Base-by-base conservation (phyloP, 345 rosid genomes). In the Eucalyptus pauciflora region DNA sequence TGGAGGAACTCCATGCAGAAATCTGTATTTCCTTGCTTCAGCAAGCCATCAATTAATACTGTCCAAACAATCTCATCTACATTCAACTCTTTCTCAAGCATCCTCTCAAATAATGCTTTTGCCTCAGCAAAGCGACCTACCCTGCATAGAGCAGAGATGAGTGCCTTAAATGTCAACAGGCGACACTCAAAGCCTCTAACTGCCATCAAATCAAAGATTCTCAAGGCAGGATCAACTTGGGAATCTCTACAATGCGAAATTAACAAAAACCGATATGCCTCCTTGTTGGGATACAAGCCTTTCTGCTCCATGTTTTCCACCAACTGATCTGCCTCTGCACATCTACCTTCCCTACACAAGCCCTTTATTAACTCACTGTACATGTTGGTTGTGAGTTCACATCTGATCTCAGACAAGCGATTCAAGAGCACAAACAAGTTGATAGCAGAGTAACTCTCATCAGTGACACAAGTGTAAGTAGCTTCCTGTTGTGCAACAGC, bases 41-140 rank as follows among this genome's bases (percentile, higher is more conserved):
- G 87, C 89, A 95, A 90, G 86, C 97, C 97, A 91, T 94, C 97
- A 89, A 94, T 54, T 91, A 95, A 90, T 45, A 95, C 93, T 51
- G 94, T 92, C 97, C 97, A 95, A 86, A 93, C 94, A 92, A 95
- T 92, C 91, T 94, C 94, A 91, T 94, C 94, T 85, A 88, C 52
- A 89, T 92, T 92, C 93, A 90, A 90, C 81, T 92, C 88, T 86
- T 94, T 89, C 89, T 88, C 90, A 71, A 94, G 93, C 92, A 94
- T 90, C 88, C 86, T 83, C 87, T 91, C 91, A 88, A 95, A 94
- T 86, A 94, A 58, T 16, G 76, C 86, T 91, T 92, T 92, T 69
- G 95, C 96, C 90, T 93, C 93, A 87, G 90, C 92, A 18, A 88
- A 85, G n/a, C 89, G 92, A 87, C 76, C 89, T 31, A 79, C 89